Percentiles rank a stretch among this genome's conserved stretches.
Conservation (phyloP, 1,284 basidiomycete species). For the Exsudoporus floridanus region DNA sequence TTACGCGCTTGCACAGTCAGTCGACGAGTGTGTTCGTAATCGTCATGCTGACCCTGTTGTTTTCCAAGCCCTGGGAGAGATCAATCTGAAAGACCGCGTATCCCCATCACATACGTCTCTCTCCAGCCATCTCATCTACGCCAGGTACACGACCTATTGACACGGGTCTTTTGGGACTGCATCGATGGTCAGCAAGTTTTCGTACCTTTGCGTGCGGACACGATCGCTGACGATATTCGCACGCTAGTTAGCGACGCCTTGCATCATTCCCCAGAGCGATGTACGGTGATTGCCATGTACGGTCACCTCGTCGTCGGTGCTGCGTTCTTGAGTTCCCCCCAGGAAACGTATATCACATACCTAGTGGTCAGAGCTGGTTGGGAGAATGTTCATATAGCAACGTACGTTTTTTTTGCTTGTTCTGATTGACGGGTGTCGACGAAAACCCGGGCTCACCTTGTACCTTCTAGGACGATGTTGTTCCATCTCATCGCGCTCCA, state of each 20-base stretch:
- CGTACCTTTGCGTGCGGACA: no score
- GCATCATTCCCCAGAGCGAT: conserved; percentile 62
- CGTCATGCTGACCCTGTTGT: conserved; percentile 8
- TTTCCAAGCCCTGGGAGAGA: conserved; percentile 54
- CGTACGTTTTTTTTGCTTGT: conserved; percentile 43
- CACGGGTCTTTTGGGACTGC: conserved; percentile 68
- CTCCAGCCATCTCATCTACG: conserved; percentile 58
- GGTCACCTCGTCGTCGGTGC: conserved; percentile 71
- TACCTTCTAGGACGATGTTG: conserved; percentile 59
- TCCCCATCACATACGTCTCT: conserved; percentile 63
- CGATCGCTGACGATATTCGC: conserved; percentile 1
- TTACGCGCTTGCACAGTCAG: conserved; percentile 55
- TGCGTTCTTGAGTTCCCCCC: conserved; percentile 73
- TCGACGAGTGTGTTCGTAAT: neutral
- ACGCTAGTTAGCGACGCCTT: conserved; percentile 63
- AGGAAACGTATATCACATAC: conserved; percentile 78
- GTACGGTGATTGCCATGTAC: conserved; percentile 70
- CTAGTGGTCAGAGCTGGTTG: conserved; percentile 72
- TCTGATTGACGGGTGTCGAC: neutral
- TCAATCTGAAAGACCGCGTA: conserved; percentile 39
- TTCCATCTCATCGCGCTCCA: conserved; percentile 70
- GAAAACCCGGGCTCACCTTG: neutral
- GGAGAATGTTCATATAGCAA: conserved; percentile 74
- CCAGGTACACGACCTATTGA: conserved; percentile 69
- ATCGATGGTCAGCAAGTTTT: conserved; percentile 56